A percentile compares a stretch with the other conserved stretches of the same genome.
phyloP scores from a whole-genome alignment of 1,284 basidiomycete species.

The Ganoderma multipileum region DNA sequence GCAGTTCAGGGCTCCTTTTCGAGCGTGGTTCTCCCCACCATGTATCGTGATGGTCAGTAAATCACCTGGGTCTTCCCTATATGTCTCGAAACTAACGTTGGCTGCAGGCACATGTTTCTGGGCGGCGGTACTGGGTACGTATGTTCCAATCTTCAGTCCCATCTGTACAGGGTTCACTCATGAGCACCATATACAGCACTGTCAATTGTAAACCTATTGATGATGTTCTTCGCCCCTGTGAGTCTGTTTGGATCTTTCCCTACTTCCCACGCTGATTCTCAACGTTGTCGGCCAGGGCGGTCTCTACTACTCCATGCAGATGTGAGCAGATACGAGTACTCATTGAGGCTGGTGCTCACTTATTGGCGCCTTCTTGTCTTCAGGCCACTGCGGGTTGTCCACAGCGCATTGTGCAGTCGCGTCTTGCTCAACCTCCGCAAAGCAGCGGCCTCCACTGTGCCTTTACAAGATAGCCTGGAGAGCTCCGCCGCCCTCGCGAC shows the following conservation, averaged over 20 bases:
- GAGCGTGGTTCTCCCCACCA: neutral
- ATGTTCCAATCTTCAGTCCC: neutral
- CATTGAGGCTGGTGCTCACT: neutral
- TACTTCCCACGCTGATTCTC: neutral
- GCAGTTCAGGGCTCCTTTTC: neutral
- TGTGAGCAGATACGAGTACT: neutral
- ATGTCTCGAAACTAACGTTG: neutral
- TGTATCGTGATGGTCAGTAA: slow-evolving; percentile 6
- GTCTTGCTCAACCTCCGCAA: slow-evolving; percentile 9
- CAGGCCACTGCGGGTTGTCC: slow-evolving; percentile 8
- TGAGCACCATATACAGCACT: neutral
- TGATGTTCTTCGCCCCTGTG: slow-evolving; percentile 7
- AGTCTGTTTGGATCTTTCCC: neutral
- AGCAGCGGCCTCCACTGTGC: neutral
- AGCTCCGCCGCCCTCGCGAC: neutral
- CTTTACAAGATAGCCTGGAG: neutral
- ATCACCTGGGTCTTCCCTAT: too few relatives aligned
- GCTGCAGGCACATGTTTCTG: slow-evolving; percentile 8
- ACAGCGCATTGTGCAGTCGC: slow-evolving; percentile 4
- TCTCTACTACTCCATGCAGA: neutral
- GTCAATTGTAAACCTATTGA: neutral
- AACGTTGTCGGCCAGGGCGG: neutral
- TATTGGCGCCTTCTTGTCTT: too few relatives aligned
- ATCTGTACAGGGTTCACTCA: neutral
- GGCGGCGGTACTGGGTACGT: neutral